Conservation (phyloP, 495 filamentous ascomycete species). For the Aspergillus affinis region DNA sequence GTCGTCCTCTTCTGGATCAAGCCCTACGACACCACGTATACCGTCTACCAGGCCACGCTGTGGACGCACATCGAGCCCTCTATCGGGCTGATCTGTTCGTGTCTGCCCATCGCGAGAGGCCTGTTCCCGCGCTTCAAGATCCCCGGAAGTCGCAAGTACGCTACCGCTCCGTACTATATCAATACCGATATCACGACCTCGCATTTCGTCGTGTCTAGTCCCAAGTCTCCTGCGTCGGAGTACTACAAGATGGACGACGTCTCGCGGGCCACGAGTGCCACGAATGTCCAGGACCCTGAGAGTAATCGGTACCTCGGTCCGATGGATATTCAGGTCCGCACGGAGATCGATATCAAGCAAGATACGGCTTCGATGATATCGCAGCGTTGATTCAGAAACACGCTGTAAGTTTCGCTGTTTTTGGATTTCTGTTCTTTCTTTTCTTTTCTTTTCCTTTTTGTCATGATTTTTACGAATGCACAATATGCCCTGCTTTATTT, state of each 20-base stretch:
- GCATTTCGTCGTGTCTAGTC: constrained; percentile 26
- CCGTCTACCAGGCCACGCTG: constrained; percentile 49
- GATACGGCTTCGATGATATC: constrained; percentile 12
- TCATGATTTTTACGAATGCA: too few relatives aligned
- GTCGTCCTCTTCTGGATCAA: constrained; percentile 57
- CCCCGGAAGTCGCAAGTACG: constrained; percentile 22
- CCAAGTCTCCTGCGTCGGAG: constrained; percentile 28
- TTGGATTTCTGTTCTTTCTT: background rate
- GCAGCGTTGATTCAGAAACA: constrained; percentile 9
- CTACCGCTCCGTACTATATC: constrained; percentile 29
- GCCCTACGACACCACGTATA: constrained; percentile 44
- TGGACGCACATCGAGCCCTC: constrained; percentile 61
- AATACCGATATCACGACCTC: constrained; percentile 32
- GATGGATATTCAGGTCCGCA: constrained; percentile 32
- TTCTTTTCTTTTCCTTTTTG: too few relatives aligned
- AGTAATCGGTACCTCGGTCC: constrained; percentile 14
- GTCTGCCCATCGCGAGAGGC: constrained; percentile 57
- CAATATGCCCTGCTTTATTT: too few relatives aligned
- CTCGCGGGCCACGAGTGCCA: constrained; percentile 14
- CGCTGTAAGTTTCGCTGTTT: background rate
- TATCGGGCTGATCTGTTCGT: constrained; percentile 56
- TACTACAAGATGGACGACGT: constrained; percentile 35
- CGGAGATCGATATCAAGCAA: constrained; percentile 21
- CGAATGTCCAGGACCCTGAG: background rate
- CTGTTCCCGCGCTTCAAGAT: constrained; percentile 44